Evolutionary conservation across 2,329 filamentous ascomycete genomes (phyloP).

Genomic region (Fusarium mangiferae): DNA sequence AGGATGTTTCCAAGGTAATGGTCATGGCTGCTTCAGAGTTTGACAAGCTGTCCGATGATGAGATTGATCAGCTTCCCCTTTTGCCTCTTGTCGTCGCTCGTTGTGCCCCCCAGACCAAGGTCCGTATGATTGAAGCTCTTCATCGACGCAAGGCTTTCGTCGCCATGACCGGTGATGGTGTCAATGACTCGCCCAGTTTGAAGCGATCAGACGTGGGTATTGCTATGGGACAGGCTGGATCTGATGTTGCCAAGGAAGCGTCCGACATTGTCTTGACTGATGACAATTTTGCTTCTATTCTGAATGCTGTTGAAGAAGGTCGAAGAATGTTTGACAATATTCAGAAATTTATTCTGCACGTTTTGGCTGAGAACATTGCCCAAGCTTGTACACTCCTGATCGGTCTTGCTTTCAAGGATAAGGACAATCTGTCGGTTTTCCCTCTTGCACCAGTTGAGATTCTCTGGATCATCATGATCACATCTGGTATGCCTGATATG

Average conservation of each 20-base stretch:
- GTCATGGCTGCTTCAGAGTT: constrained; percentile 76
- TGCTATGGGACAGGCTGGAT: constrained; percentile 75
- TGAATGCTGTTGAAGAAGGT: constrained; percentile 77
- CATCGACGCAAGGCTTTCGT: constrained; percentile 73
- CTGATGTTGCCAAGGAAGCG: constrained; percentile 77
- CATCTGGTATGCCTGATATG: constrained; percentile 79
- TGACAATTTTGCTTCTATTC: constrained; percentile 77
- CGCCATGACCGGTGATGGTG: constrained; percentile 78
- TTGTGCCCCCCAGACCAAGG: constrained; percentile 77
- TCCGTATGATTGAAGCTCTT: constrained; percentile 79
- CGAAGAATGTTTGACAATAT: constrained; percentile 79
- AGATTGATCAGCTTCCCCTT: constrained; percentile 71
- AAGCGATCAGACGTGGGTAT: constrained; percentile 77
- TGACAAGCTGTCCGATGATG: constrained; percentile 70
- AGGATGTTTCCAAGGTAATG: constrained; percentile 67
- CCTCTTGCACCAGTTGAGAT: constrained; percentile 79
- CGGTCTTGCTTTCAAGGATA: constrained; percentile 76
- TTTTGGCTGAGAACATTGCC: constrained; percentile 75
- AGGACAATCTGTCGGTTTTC: constrained; percentile 71
- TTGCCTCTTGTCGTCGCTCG: constrained; percentile 75
- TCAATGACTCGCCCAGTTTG: constrained; percentile 75
- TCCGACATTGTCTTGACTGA: constrained; percentile 75
- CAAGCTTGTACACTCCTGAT: constrained; percentile 75
- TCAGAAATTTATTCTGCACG: constrained; percentile 76
- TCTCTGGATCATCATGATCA: constrained; percentile 84